Evolutionary conservation across 2,329 filamentous ascomycete genomes (phyloP).

Genomic region (Orbilia brochopaga): DNA sequence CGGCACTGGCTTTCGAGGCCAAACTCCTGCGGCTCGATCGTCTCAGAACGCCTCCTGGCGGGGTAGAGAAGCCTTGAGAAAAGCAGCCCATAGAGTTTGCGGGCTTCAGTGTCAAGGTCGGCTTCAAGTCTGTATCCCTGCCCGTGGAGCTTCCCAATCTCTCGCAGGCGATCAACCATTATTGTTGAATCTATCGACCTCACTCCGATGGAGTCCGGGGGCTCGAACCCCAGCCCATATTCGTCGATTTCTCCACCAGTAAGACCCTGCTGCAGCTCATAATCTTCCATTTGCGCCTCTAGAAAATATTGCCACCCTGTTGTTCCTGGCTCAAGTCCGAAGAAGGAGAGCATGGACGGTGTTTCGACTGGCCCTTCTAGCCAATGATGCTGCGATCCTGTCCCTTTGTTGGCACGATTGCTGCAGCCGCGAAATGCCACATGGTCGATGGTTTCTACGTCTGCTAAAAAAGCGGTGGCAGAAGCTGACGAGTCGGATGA

Average conservation of each 20-base stretch:
- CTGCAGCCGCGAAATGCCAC: conserved; percentile 26
- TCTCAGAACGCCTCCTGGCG: conserved; percentile 60
- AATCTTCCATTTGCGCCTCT: conserved; percentile 52
- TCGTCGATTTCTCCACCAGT: conserved; percentile 49
- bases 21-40: conserved; percentile 67
- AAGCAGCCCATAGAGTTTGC: conserved; percentile 57
- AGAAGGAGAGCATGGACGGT: conserved; percentile 53
- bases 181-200: conserved; percentile 45
- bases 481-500: background rate
- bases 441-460: conserved; percentile 24
- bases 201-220: conserved; percentile 39
- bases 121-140: conserved; percentile 21
- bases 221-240: conserved; percentile 49
- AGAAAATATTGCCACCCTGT: conserved; percentile 55
- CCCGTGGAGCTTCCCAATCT: conserved; percentile 34
- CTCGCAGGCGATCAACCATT: conserved; percentile 37
- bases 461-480: conserved; percentile 6
- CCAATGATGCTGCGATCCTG: conserved; percentile 37
- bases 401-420: conserved; percentile 9
- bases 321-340: conserved; percentile 53
- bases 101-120: conserved; percentile 27
- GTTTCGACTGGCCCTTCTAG: conserved; percentile 46
- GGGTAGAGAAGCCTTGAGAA: conserved; percentile 60
- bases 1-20: conserved; percentile 74
- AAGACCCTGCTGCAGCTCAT: conserved; percentile 50